A percentile compares a stretch with the other conserved stretches of the same genome.
Evolutionary conservation across 2,329 filamentous ascomycete genomes (phyloP).

Genomic region (Diaporthe nobilis): DNA sequence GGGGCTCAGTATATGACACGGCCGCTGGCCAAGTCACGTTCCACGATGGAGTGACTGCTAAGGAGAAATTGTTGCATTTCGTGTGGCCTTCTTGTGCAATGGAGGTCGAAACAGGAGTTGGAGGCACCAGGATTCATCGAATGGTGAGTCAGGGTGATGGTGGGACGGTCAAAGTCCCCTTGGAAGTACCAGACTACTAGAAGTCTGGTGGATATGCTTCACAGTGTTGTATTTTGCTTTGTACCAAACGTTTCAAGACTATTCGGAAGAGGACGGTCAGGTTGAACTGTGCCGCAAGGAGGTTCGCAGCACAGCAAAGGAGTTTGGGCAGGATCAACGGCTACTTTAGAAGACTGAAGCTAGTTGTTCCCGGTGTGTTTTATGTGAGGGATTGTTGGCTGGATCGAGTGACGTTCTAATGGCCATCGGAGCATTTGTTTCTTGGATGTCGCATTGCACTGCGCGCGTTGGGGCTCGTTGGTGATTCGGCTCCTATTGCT

Average conservation of each 20-base stretch:
- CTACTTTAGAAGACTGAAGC: constrained; percentile 23
- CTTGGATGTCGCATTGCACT: not conserved
- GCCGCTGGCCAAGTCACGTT: not conserved
- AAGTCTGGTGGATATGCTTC: constrained; percentile 10
- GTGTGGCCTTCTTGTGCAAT: not conserved
- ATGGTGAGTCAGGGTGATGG: not conserved
- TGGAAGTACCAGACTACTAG: not conserved
- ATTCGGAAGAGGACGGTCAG: not conserved
- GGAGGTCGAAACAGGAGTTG: not conserved
- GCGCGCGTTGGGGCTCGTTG: not conserved
- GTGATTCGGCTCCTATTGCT: not conserved
- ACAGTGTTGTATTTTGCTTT: constrained; percentile 9
- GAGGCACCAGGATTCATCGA: not conserved
- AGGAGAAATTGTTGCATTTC: not conserved
- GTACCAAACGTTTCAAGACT: constrained; percentile 12
- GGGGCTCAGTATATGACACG: not conserved
- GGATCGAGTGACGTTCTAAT: not conserved
- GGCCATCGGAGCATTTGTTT: not conserved
- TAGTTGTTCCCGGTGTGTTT: not conserved
- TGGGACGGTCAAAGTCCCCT: not conserved
- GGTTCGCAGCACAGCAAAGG: constrained; percentile 28
- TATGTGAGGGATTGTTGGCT: not conserved
- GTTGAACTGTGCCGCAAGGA: constrained; percentile 25
- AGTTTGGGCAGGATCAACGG: constrained; percentile 27
- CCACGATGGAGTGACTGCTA: not conserved